A percentile compares a stretch with the other conserved stretches of the same genome.
phyloP scores from a whole-genome alignment of 352 stramenopile species.

The Pythium sp. region DNA sequence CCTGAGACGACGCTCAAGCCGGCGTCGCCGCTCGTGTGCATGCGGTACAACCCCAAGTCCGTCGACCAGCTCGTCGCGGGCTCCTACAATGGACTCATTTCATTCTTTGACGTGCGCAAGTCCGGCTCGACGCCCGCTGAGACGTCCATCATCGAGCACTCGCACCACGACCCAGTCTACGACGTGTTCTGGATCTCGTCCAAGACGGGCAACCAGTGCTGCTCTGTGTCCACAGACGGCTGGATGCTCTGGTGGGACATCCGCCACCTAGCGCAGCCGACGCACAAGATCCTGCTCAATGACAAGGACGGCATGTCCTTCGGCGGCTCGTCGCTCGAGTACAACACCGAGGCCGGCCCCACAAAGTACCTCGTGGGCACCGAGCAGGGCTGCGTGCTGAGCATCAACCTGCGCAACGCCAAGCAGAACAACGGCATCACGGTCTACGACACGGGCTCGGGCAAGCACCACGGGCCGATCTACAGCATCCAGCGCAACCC shows the following conservation, averaged over 20 bases:
- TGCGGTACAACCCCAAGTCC: conserved; percentile 97
- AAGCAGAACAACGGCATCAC: conserved; percentile 98
- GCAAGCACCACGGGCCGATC: conserved; percentile 96
- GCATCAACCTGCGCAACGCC: conserved; percentile 94
- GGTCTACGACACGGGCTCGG: conserved; percentile 92
- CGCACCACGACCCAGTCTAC: conserved; percentile 96
- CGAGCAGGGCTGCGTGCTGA: conserved; percentile 95
- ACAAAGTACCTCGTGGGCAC: conserved; percentile 98
- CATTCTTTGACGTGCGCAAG: conserved; percentile 95
- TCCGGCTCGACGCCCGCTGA: conserved; percentile 84
- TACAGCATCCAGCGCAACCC: conserved; percentile 96
- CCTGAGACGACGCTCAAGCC: conserved; percentile 93
- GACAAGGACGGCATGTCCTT: conserved; percentile 87
- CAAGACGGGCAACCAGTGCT: conserved; percentile 96
- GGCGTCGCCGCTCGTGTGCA: conserved; percentile 82
- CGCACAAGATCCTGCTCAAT: conserved; percentile 71
- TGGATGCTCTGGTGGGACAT: conserved; percentile 92
- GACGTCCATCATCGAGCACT: conserved; percentile 95
- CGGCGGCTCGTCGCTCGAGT: conserved; percentile 94
- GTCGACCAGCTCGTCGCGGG: conserved; percentile 95
- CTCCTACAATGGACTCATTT: conserved; percentile 96
- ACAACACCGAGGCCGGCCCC: conserved; percentile 94
- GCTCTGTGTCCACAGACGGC: conserved; percentile 95
- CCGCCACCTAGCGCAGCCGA: conserved; percentile 80
- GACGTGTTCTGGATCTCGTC: conserved; percentile 96